Conservation (phyloP, 192 early-diverging fungal species). For the Entomortierella chlamydospora region DNA sequence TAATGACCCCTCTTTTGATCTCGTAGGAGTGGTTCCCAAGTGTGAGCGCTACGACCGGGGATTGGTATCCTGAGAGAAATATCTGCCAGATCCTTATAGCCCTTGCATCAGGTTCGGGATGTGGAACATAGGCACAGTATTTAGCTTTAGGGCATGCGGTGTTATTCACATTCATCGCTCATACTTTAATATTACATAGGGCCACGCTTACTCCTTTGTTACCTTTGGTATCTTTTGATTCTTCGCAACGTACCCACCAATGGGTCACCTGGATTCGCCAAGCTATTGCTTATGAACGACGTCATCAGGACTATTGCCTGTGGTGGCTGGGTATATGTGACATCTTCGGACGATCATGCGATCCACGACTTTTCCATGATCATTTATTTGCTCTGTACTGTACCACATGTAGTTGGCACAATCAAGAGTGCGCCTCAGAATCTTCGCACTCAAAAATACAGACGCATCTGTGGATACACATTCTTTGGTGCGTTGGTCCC, state of each 20-base stretch:
- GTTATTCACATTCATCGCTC: too few species aligned
- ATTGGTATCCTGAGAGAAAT: slow-evolving; percentile 79
- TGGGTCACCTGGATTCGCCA: slow-evolving; percentile 56
- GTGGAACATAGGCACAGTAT: too few species aligned
- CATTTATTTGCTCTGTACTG: slow-evolving; percentile 75
- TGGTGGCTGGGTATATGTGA: slow-evolving; percentile 88
- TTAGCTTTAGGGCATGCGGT: too few species aligned
- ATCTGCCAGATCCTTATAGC: slow-evolving; percentile 86
- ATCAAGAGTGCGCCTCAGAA: slow-evolving; percentile 62
- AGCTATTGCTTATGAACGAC: slow-evolving; percentile 52
- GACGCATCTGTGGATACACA: slow-evolving; percentile 62
- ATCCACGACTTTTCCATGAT: slow-evolving; percentile 87
- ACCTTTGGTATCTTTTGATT: slow-evolving; percentile 52
- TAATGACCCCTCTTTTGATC: too few species aligned
- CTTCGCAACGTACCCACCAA: slow-evolving; percentile 46
- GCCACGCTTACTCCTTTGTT: slow-evolving; percentile 65
- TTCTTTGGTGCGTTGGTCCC: slow-evolving; percentile 81
- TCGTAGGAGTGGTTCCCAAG: slow-evolving; percentile 82
- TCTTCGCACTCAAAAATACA: slow-evolving; percentile 61
- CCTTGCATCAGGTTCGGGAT: slow-evolving; percentile 73
- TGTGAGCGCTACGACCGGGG: slow-evolving; percentile 84
- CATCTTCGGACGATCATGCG: slow-evolving; percentile 82
- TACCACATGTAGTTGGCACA: slow-evolving; percentile 78
- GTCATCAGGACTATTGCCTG: slow-evolving; percentile 78
- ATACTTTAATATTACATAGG: slow-evolving; percentile 31